These are phyloP conservation scores for Periconia macrospinosa DNA, from an alignment of 2,329 filamentous ascomycete genomes.

Conservation along the genomic window DNA sequence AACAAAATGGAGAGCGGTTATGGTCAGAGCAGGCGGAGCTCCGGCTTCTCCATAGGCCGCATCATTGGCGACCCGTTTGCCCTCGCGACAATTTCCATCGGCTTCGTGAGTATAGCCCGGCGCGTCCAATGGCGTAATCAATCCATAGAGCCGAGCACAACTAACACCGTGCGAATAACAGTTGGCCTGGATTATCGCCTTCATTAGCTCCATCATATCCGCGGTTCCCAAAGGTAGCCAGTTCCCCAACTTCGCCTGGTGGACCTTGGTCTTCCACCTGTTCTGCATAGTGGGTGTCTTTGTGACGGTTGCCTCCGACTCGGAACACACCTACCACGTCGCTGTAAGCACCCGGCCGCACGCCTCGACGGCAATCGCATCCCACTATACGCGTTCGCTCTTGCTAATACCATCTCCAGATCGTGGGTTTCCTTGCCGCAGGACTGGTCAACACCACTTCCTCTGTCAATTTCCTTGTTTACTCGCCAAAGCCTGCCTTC, in stretches of 20 bases:
- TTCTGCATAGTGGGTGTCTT: slow-evolving; percentile 80
- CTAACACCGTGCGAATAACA: slow-evolving; percentile 45
- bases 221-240: slow-evolving; percentile 49
- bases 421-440: slow-evolving; percentile 83
- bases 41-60: slow-evolving; percentile 75
- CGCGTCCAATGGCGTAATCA: neutral
- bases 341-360: slow-evolving; percentile 63
- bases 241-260: slow-evolving; percentile 92
- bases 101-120: slow-evolving; percentile 66
- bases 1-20: slow-evolving; percentile 76
- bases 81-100: slow-evolving; percentile 89
- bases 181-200: slow-evolving; percentile 94
- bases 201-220: slow-evolving; percentile 81
- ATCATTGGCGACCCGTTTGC: slow-evolving; percentile 96
- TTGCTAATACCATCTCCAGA: slow-evolving; percentile 45
- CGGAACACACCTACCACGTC: slow-evolving; percentile 85
- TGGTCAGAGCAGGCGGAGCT: slow-evolving; percentile 46
- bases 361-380: neutral
- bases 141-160: slow-evolving; percentile 12
- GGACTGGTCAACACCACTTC: slow-evolving; percentile 85
- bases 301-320: slow-evolving; percentile 80
- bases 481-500: slow-evolving; percentile 70
- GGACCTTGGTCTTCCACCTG: slow-evolving; percentile 82
- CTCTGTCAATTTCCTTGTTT: slow-evolving; percentile 83
- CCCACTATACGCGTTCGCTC: neutral